Evolutionary conservation across 129 eudicot genomes (phyloP), one percentile per base, ranked within the genome.

Genomic region (Ambrosia artemisiifolia): DNA sequence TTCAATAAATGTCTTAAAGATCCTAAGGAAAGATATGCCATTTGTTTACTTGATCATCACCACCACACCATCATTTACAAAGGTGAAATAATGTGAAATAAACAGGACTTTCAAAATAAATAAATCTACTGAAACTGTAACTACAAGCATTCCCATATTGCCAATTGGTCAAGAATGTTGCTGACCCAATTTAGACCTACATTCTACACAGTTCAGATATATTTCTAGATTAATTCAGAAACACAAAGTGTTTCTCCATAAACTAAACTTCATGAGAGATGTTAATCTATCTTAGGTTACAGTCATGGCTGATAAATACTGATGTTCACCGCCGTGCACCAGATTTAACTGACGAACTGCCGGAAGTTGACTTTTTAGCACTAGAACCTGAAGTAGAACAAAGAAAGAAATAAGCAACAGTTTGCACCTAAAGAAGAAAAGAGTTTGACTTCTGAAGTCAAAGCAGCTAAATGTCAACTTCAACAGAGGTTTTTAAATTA

Each of bases 351-450:
- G 78, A 64, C n/a, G 76, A 70, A 32, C 76, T 7, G 35, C 71
- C 72, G 5, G 82, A 43, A 16, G 73, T 71, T 63, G 82, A 71
- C 62, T 78, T 78, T 71, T 71, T 78, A 7, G 53, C 68, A 34
- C 73, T 54, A 42, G 82, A 63, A 63, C 62, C 82, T 78, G 76
- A 38, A 71, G 55, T 1, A 11, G 48, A 19, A 62, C 36, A 73
- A 73, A 44, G 24, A 62, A 33, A 33, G 11, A 30, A 69, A 4
- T 77, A 61, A 38, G 24, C 35, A 61, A 49, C 42, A 69, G 59
- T 35, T 46, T 75, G 42, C 57, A 65, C 33, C 3, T 8, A 62
- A 74, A 13, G 43, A 50, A 19, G 51, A 50, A 49, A 64, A 49
- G 40, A 38, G 56, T 65, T 42, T 51, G 73, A 65, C 42, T 28